phyloP scores from a whole-genome alignment of 768 basidiomycete species.

The Boletus sp. region DNA sequence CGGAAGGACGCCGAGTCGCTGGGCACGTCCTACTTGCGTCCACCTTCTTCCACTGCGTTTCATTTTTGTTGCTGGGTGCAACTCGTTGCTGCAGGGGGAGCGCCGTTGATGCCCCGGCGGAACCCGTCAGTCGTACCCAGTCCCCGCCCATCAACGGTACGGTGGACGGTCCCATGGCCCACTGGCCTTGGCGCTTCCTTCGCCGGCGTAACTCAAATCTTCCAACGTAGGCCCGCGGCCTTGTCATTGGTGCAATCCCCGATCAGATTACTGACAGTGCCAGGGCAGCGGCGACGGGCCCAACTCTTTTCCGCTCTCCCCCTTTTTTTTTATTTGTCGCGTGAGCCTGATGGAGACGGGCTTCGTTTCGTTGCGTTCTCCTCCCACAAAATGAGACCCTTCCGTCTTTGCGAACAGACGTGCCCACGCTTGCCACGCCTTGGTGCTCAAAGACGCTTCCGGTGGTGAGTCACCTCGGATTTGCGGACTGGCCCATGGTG shows the following conservation, averaged over 20 bases:
- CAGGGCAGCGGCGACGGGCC: background rate
- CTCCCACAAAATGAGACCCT: background rate
- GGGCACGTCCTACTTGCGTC: too few relatives aligned
- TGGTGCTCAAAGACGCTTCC: background rate
- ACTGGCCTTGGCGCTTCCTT: background rate
- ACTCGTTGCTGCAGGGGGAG: background rate
- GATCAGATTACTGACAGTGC: background rate
- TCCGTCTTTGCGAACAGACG: background rate
- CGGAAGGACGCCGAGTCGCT: background rate
- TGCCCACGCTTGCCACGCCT: conserved; percentile 2
- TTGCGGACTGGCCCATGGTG: background rate
- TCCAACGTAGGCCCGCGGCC: background rate
- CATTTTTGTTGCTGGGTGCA: background rate
- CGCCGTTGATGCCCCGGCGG: background rate
- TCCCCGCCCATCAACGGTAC: background rate
- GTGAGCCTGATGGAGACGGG: background rate
- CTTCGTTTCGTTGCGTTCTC: background rate
- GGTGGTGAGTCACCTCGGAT: background rate
- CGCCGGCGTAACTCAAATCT: background rate
- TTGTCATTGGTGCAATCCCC: background rate
- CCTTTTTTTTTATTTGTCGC: background rate
- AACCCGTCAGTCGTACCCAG: background rate
- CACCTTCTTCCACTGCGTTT: background rate
- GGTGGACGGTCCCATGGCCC: background rate
- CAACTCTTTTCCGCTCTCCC: background rate